Conservation (phyloP, 345 rosid genomes). For the Geranium rotundifolium region DNA sequence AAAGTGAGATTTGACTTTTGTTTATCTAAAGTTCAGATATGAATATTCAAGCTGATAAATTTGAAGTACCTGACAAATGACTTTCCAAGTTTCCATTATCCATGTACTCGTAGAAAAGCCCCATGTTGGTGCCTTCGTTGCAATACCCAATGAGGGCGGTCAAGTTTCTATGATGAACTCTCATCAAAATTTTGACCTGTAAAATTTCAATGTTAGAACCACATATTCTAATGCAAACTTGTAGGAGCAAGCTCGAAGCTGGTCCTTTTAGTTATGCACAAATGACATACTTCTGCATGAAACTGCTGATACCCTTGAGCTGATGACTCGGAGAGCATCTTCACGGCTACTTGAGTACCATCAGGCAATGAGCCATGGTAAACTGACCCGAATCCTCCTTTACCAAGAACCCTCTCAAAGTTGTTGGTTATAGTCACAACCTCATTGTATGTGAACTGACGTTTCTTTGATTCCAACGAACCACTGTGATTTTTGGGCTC, state of each 20-base stretch:
- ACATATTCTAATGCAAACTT: too few species aligned
- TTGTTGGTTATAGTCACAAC: constrained; percentile 20
- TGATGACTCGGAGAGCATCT: constrained; percentile 35
- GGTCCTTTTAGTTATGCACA: too few species aligned
- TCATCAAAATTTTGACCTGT: constrained; percentile 34
- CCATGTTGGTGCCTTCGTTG: constrained; percentile 30
- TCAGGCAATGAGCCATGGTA: constrained; percentile 2
- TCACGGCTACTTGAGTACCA: constrained; percentile 43
- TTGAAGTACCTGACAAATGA: constrained; percentile 23
- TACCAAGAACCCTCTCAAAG: constrained; percentile 22
- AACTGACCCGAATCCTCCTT: constrained; percentile 23
- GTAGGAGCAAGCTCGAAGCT: background rate
- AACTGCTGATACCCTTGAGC: constrained; percentile 36
- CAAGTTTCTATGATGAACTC: constrained; percentile 41
- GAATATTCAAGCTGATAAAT: too few species aligned
- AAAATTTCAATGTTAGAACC: background rate
- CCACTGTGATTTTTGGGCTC: background rate
- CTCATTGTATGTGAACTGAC: constrained; percentile 16
- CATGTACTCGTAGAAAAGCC: constrained; percentile 40
- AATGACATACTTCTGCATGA: constrained; percentile 30
- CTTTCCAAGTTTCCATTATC: constrained; percentile 28
- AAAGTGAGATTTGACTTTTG: too few species aligned
- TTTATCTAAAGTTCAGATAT: too few species aligned
- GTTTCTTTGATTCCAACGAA: constrained; percentile 13
- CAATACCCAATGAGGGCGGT: constrained; percentile 37